Percentiles rank a stretch among this genome's conserved stretches.
Evolutionary conservation across 129 eudicot genomes (phyloP).

Genomic region (Chrysanthemum makinoi): DNA sequence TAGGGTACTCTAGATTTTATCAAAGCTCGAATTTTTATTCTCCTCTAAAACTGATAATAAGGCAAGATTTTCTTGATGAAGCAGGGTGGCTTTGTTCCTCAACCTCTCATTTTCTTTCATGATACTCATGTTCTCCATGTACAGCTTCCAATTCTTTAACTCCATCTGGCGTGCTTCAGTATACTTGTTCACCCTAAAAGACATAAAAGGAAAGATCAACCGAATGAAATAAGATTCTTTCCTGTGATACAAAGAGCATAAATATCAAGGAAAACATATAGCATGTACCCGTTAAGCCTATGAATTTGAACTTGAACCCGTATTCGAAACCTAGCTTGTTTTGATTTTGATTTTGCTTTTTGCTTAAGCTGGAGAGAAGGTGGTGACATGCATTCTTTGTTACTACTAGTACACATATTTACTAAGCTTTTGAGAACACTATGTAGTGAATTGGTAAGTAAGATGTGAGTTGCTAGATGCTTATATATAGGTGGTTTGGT

Average conservation of each 20-base stretch:
- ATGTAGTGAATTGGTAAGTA: slow-evolving; percentile 7
- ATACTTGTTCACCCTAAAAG: slow-evolving; percentile 34
- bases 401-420: slow-evolving; percentile 30
- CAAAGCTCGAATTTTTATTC: slow-evolving; percentile 33
- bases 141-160: slow-evolving; percentile 50
- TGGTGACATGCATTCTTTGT: slow-evolving; percentile 40
- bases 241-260: not conserved
- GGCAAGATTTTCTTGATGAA: slow-evolving; percentile 57
- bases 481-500: slow-evolving; percentile 26
- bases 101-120: slow-evolving; percentile 63
- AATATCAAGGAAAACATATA: not conserved
- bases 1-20: slow-evolving; percentile 33
- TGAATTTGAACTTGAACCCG: slow-evolving; percentile 47
- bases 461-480: slow-evolving; percentile 8
- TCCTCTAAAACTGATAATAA: slow-evolving; percentile 47
- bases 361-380: slow-evolving; percentile 27
- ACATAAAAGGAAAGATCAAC: not conserved
- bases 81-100: slow-evolving; percentile 46
- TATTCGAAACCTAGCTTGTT: slow-evolving; percentile 24
- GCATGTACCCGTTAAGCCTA: slow-evolving; percentile 44
- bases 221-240: not conserved
- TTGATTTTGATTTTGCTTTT: slow-evolving; percentile 41
- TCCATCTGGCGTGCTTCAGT: slow-evolving; percentile 42
- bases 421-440: slow-evolving; percentile 23
- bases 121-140: slow-evolving; percentile 53